phyloP scores from a whole-genome alignment of 106 monocot species.

The Dioscorea zingiberensis region DNA sequence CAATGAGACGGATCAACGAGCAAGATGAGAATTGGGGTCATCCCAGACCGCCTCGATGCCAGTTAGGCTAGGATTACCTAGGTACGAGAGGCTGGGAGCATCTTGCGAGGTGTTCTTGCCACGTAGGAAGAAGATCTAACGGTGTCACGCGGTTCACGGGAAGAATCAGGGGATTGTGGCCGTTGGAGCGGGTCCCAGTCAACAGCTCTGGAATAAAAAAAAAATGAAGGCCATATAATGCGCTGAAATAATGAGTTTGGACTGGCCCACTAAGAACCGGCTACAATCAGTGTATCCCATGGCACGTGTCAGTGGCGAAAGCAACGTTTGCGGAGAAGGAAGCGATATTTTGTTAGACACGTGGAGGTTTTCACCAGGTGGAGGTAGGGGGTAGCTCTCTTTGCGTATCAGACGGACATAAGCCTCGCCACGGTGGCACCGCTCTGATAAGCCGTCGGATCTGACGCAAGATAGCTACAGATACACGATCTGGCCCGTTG shows the following conservation, averaged over 20 bases:
- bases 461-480: background rate
- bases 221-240: background rate
- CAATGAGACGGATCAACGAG: too few relatives aligned
- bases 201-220: background rate
- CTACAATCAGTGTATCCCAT: background rate
- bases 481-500: conserved; percentile 6
- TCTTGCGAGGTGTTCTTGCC: too few relatives aligned
- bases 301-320: background rate
- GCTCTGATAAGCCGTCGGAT: background rate
- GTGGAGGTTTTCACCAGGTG: background rate
- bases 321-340: background rate
- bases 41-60: too few relatives aligned
- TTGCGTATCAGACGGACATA: background rate
- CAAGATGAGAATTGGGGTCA: too few relatives aligned
- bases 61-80: too few relatives aligned
- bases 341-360: background rate
- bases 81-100: too few relatives aligned
- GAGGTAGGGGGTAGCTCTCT: background rate
- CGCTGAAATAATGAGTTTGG: background rate
- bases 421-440: background rate
- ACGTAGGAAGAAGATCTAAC: background rate
- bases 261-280: conserved; percentile 1
- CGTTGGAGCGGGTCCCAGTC: background rate
- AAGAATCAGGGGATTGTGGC: background rate
- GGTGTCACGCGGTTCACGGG: background rate